Percentiles rank a stretch among this genome's conserved stretches.
These are phyloP conservation scores for Diatrype stigma DNA, from an alignment of 2,329 filamentous ascomycete genomes.

Conservation along the genomic window DNA sequence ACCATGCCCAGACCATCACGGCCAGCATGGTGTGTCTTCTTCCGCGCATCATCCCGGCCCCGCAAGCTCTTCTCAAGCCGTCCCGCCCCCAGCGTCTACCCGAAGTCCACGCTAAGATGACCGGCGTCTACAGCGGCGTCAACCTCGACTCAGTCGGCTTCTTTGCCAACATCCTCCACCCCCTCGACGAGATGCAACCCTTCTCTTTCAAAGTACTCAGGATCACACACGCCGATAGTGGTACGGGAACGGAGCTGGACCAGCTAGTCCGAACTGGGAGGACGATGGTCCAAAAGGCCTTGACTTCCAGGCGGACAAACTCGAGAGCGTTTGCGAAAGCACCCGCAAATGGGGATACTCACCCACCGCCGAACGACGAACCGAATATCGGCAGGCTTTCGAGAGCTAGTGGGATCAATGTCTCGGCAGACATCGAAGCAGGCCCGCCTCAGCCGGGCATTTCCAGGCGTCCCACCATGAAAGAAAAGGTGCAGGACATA, in stretches of 20 bases:
- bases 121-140: constrained; percentile 55
- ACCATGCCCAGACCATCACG: constrained; percentile 55
- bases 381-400: constrained; percentile 8
- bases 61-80: constrained; percentile 57
- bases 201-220: constrained; percentile 46
- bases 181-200: constrained; percentile 44
- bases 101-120: constrained; percentile 48
- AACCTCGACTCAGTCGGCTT: constrained; percentile 53
- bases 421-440: constrained; percentile 20
- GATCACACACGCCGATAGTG: constrained; percentile 41
- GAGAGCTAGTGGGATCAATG: constrained; percentile 11
- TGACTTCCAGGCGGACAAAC: constrained; percentile 8
- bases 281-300: constrained; percentile 9
- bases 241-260: background rate
- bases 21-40: constrained; percentile 54
- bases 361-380: constrained; percentile 5
- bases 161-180: constrained; percentile 58
- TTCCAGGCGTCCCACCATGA: constrained; percentile 31
- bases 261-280: constrained; percentile 5
- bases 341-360: no score
- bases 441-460: constrained; percentile 18
- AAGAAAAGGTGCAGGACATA: constrained; percentile 38
- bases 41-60: constrained; percentile 58
- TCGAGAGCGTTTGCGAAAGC: background rate
- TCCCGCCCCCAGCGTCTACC: constrained; percentile 52